phyloP scores from a whole-genome alignment of 306 rosid species.

The Prosopis cineraria region DNA sequence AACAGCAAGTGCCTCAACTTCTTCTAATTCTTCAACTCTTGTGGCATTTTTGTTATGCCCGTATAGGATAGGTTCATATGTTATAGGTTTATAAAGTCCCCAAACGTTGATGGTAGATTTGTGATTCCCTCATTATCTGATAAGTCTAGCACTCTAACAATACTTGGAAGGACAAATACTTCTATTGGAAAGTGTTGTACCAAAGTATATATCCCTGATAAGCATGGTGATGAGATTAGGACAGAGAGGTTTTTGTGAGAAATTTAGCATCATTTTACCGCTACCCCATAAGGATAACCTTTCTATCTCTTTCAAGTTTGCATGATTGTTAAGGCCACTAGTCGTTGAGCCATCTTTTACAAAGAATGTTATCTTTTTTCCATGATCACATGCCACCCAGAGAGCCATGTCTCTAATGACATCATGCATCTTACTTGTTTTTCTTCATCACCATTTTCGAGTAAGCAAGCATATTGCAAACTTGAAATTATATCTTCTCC shows the following conservation, averaged over 20 bases:
- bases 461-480: neutral
- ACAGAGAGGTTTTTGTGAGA: neutral
- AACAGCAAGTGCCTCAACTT: neutral
- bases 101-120: neutral
- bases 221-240: neutral
- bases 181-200: neutral
- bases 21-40: neutral
- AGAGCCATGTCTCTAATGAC: neutral
- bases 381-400: neutral
- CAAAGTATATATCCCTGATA: neutral
- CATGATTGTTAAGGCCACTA: neutral
- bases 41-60: neutral
- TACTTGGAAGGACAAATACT: neutral
- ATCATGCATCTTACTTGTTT: neutral
- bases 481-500: neutral
- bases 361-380: neutral
- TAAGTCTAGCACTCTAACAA: neutral
- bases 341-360: neutral
- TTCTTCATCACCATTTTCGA: neutral
- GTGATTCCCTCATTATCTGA: neutral
- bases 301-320: neutral
- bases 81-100: neutral
- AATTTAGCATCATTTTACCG: neutral
- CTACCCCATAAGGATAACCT: neutral
- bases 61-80: neutral